Evolutionary conservation across 2,329 filamentous ascomycete species (phyloP).

Genomic region (Trichophyton verrucosum): DNA sequence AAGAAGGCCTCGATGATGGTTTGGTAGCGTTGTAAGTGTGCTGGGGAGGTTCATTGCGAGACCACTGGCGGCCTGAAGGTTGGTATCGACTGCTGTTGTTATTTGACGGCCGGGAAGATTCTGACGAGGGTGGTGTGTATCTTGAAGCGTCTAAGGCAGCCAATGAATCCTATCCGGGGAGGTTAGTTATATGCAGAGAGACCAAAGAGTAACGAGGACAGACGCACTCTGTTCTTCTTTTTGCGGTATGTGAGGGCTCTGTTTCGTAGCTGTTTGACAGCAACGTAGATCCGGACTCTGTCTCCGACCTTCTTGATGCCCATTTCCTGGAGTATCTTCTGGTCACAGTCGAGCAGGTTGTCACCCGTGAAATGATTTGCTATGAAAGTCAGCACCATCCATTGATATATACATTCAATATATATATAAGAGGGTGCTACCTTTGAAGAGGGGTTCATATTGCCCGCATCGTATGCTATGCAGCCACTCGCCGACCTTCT

Average conservation of each 20-base stretch:
- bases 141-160: conserved; percentile 59
- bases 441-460: conserved; percentile 79
- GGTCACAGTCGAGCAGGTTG: conserved; percentile 92
- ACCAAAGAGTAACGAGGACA: background rate
- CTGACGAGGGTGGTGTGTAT: conserved; percentile 50
- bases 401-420: background rate
- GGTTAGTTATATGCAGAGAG: background rate
- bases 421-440: conserved; percentile 23
- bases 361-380: conserved; percentile 95
- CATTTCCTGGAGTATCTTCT: conserved; percentile 92
- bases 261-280: conserved; percentile 70
- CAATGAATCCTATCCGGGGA: conserved; percentile 57
- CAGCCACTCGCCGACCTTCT: conserved; percentile 81
- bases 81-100: conserved; percentile 36
- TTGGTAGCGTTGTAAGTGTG: background rate
- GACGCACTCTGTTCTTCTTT: conserved; percentile 67
- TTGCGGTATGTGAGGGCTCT: conserved; percentile 65
- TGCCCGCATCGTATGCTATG: conserved; percentile 83
- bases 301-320: conserved; percentile 97
- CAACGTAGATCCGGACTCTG: conserved; percentile 76
- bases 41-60: conserved; percentile 23
- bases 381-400: conserved; percentile 17
- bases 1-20: conserved; percentile 53
- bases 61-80: conserved; percentile 51
- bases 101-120: conserved; percentile 51